Evolutionary conservation across 306 rosid species (phyloP).

Genomic region (Arachis hypogaea): DNA sequence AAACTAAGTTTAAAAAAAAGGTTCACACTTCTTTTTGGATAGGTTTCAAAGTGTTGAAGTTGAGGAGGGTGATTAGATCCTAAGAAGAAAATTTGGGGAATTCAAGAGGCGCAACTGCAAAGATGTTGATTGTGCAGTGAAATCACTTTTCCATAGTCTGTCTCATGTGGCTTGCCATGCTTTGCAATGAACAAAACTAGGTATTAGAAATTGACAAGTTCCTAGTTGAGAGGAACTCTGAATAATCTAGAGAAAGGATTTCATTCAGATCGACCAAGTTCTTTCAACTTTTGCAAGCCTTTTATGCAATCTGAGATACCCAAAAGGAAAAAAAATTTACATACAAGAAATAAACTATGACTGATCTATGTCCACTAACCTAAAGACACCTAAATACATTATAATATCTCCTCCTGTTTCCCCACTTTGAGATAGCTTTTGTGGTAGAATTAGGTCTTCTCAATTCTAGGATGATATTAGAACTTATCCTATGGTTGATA

Average conservation of each 20-base stretch:
- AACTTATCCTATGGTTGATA: too few relatives aligned
- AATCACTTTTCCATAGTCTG: neutral
- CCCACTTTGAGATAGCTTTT: neutral
- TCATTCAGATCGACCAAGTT: neutral
- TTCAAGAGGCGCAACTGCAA: slow-evolving; percentile 5
- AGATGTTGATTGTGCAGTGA: neutral
- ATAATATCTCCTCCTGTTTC: neutral
- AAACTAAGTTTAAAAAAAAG: slow-evolving; percentile 18
- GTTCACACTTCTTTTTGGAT: neutral
- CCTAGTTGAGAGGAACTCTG: neutral
- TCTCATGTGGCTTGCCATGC: neutral
- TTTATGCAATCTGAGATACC: neutral
- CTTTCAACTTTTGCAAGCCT: too few relatives aligned
- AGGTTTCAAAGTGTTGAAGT: neutral
- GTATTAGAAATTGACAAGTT: slow-evolving; percentile 2
- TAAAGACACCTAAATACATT: neutral
- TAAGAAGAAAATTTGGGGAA: neutral
- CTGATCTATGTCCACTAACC: neutral
- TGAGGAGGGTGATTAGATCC: neutral
- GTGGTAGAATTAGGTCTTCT: neutral
- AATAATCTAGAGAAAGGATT: neutral
- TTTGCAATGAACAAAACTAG: neutral
- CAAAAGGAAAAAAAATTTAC: neutral
- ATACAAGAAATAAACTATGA: neutral
- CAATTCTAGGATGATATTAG: too few relatives aligned